Base-by-base conservation (phyloP, 495 filamentous ascomycete species). In the Aspergillus conjunctus region DNA sequence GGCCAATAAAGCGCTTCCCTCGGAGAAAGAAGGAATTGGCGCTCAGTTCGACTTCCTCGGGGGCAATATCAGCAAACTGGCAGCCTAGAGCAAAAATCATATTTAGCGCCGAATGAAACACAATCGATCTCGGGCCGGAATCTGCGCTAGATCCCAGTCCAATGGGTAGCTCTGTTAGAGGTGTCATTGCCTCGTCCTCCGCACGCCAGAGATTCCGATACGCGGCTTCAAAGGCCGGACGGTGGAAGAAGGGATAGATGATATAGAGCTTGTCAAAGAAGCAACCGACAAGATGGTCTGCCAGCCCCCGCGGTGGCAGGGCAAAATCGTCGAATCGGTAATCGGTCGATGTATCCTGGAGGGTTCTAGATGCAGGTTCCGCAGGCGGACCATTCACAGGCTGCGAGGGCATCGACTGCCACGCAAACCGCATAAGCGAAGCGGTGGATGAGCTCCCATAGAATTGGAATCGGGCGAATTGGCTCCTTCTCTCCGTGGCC, bases 231-330 rank as follows among this genome's bases (percentile, higher is more conserved):
- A 82, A 79, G 17, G 70, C 73, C 0, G 74, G 74, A 7, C 76
- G 75, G 60, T 82, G 72, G 44, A 81, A 75, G 55, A 81, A 75
- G 0, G 79, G 79, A 53, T 79, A 79, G 0, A 77, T 55, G 76
- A 72, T 50, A 20, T 50, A 50, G 0, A 80, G 69, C 21, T 70
- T 59, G 15, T 76, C 68, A 68, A 73, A 81, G 54, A 72, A 82
- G 14, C 70, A 71, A 3, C 68, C 59, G 10, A 82, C 50, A 0
- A 82, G 68, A 21, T 78, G 75, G 59, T 82, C 79, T 30, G 79
- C 79, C 21, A 81, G 49, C 15, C 59, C 51, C 7, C 79, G 74
- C 9, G 79, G 73, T 0, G 79, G 79, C 6, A 81, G 60, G 3
- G 68, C 70, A 51, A 67, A 75, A 49, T 69, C 65, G 50, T 72